Base-by-base conservation (phyloP, 148 eudicot species). In the Silene uniflora region DNA sequence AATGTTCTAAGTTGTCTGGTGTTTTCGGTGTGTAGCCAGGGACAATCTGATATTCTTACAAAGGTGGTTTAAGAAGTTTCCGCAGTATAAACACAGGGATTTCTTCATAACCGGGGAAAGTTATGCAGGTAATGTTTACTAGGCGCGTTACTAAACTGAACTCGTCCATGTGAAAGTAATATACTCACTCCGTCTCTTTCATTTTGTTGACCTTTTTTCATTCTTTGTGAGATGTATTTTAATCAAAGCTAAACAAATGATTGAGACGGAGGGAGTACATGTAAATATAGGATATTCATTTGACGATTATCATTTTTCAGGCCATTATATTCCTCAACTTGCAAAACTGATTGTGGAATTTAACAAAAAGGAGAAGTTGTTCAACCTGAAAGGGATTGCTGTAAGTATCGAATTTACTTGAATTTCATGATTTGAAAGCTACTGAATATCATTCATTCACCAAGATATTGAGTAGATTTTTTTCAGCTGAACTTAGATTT, bases 301-400 rank as follows among this genome's bases (percentile, higher is more conserved):
- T 62, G 10, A 5, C 18, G 9, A 4, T 56, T 35, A 11, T 58
- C 7, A 60, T 72, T 62, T 54, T 32, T 63, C 86, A 95, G 99
- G 99, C 21, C 99, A 95, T 71, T 95, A 95, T 77, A 82, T 95
- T 68, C 99, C 99, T 72, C 99, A 95, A 83, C 92, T 95, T 39
- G 99, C 97, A 35, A 80, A 91, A 69, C 92, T 92, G 59, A 91
- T 95, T 75, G 84, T 87, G 22, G 85, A 87, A 76, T 81, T 87
- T 80, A 95, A 95, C 83, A 67, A 81, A 71, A 89, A 82, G 75
- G 71, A 85, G 69, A 85, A 86, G 54, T 42, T 88, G 58, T 89
- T 95, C 89, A 95, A 92, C 78, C 54, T 95, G 83, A 95, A 92
- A 86, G 99, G 99, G 76, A 82, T 95, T 73, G 97, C 94, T 67